Percentiles rank a stretch among this genome's conserved stretches.
Conservation (phyloP, 2,329 filamentous ascomycete genomes). For the Akanthomyces muscarius region DNA sequence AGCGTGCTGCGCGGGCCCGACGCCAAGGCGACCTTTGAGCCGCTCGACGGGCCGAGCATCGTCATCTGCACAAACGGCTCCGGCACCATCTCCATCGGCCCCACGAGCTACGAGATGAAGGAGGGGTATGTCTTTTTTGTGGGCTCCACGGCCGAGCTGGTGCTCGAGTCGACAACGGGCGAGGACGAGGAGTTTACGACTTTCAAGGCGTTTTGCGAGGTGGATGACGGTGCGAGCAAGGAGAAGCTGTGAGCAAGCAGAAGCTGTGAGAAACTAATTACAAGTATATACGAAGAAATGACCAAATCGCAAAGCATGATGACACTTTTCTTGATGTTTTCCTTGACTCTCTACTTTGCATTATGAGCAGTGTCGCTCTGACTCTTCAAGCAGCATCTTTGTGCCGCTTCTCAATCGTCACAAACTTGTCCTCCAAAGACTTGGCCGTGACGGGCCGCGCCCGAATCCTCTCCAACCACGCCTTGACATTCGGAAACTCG, state of each 20-base stretch:
- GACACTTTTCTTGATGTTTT: neutral
- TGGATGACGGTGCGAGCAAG: conserved; percentile 45
- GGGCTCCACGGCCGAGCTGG: conserved; percentile 78
- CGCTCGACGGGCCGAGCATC: conserved; percentile 83
- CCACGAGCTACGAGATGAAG: conserved; percentile 70
- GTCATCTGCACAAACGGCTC: conserved; percentile 82
- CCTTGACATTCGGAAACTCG: conserved; percentile 7
- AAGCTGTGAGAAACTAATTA: conserved; percentile 24
- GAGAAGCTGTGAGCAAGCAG: conserved; percentile 28
- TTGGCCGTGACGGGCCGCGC: conserved; percentile 6
- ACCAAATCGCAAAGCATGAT: neutral
- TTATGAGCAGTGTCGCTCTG: neutral
- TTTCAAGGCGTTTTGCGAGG: conserved; percentile 92
- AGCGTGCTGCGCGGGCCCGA: conserved; percentile 67
- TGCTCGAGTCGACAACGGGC: conserved; percentile 64
- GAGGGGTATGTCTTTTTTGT: conserved; percentile 78
- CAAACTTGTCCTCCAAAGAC: conserved; percentile 5
- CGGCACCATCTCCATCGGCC: conserved; percentile 80
- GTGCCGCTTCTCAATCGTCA: neutral
- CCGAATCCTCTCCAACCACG: conserved; percentile 5
- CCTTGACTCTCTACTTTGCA: neutral
- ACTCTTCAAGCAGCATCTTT: neutral
- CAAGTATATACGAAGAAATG: neutral
- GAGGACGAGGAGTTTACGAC: conserved; percentile 67
- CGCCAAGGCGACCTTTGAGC: conserved; percentile 83